Conservation (phyloP, 768 basidiomycete species). For the Amylocystis lapponica region DNA sequence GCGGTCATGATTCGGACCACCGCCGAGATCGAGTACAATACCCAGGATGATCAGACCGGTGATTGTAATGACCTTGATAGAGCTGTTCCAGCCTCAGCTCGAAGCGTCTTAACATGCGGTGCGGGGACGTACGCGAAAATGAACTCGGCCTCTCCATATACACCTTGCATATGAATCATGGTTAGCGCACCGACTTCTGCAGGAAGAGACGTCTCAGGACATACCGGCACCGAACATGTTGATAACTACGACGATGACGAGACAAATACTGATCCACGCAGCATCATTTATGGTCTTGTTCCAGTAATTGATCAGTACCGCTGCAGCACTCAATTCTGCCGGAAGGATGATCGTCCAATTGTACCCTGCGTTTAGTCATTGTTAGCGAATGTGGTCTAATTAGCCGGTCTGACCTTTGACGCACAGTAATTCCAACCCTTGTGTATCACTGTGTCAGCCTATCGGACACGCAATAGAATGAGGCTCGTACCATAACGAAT, state of each 20-base stretch:
- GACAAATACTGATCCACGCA: constrained; percentile 73
- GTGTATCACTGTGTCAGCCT: constrained; percentile 16
- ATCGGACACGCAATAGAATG: neutral
- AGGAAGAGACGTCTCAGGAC: constrained; percentile 5
- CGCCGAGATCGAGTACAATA: constrained; percentile 79
- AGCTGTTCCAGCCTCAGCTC: constrained; percentile 26
- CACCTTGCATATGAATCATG: too few relatives aligned
- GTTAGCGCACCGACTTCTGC: neutral
- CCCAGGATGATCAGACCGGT: constrained; percentile 53
- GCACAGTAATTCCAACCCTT: constrained; percentile 51
- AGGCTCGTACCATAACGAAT: constrained; percentile 29
- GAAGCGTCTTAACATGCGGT: neutral
- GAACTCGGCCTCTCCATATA: constrained; percentile 84
- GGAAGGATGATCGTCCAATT: constrained; percentile 66
- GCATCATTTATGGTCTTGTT: constrained; percentile 50
- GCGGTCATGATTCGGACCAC: constrained; percentile 77
- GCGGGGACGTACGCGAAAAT: constrained; percentile 57
- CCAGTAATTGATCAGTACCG: constrained; percentile 74
- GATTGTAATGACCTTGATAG: constrained; percentile 88
- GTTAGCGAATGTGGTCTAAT: too few relatives aligned
- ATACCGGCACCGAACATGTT: constrained; percentile 67
- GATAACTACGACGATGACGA: constrained; percentile 71
- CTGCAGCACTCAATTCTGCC: constrained; percentile 68
- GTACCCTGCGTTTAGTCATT: constrained; percentile 27
- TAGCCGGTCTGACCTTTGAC: constrained; percentile 7